Evolutionary conservation across 371 early-diverging fungal species (phyloP).

Genomic region (Haplosporangium sp.): DNA sequence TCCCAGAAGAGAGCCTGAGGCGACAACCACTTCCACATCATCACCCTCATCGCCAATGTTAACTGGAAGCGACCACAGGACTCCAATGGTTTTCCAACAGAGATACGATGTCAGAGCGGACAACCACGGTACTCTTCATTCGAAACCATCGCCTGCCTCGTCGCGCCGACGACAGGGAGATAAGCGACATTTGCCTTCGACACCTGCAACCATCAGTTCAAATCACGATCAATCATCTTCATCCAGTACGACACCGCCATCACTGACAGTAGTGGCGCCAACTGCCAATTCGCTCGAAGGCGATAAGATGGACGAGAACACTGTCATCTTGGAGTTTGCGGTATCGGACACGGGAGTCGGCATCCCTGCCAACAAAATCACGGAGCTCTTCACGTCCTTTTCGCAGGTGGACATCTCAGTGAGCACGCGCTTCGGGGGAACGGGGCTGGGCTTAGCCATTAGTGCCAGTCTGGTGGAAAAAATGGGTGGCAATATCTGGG

Average conservation of each 20-base stretch:
- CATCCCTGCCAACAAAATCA: slow-evolving; percentile 68
- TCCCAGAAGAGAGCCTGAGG: slow-evolving; percentile 24
- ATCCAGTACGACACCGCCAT: slow-evolving; percentile 16
- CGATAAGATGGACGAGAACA: slow-evolving; percentile 52
- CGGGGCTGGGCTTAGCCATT: slow-evolving; percentile 69
- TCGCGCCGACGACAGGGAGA: slow-evolving; percentile 27
- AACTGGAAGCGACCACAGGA: slow-evolving; percentile 41
- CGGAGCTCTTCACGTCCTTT: slow-evolving; percentile 67
- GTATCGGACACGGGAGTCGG: slow-evolving; percentile 72
- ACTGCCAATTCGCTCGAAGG: slow-evolving; percentile 40
- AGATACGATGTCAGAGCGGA: slow-evolving; percentile 70
- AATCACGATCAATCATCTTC: slow-evolving; percentile 47
- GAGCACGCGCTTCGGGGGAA: slow-evolving; percentile 66
- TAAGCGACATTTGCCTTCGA: slow-evolving; percentile 10
- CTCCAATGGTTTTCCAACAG: slow-evolving; percentile 63
- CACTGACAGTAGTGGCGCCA: slow-evolving; percentile 40
- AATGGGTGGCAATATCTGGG: slow-evolving; percentile 73
- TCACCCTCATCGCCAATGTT: slow-evolving; percentile 47
- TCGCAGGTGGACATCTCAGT: slow-evolving; percentile 72
- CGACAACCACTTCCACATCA: slow-evolving; percentile 7
- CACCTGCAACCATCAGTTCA: neutral
- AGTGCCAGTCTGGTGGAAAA: slow-evolving; percentile 67
- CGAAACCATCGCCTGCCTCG: slow-evolving; percentile 23
- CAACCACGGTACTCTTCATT: slow-evolving; percentile 45
- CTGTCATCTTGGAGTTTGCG: slow-evolving; percentile 64